These are phyloP conservation scores for Geotrichum reessii DNA, from an alignment of 1,139 yeast species.

Conservation along the genomic window DNA sequence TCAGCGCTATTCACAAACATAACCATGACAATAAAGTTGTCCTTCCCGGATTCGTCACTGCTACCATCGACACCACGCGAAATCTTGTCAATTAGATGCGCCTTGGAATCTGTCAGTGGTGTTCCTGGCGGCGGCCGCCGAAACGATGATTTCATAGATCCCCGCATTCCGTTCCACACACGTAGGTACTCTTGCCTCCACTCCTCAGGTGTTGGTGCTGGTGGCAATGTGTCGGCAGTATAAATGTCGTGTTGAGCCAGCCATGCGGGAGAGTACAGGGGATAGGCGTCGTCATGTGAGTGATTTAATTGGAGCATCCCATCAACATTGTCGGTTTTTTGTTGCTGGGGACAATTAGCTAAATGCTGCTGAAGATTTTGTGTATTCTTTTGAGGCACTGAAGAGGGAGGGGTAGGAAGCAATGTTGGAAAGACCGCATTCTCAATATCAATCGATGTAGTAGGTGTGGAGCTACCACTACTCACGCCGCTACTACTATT, in stretches of 20 bases:
- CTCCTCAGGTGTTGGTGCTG: conserved; percentile 55
- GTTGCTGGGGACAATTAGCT: neutral
- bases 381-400: neutral
- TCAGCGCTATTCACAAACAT: conserved; percentile 73
- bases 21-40: conserved; percentile 64
- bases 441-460: neutral
- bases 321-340: neutral
- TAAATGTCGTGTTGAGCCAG: conserved; percentile 41
- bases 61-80: conserved; percentile 81
- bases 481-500: neutral
- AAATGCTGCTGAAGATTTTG: neutral
- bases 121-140: conserved; percentile 69
- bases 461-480: neutral
- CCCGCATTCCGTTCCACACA: conserved; percentile 58
- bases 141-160: conserved; percentile 56
- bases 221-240: conserved; percentile 48
- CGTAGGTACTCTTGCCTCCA: conserved; percentile 60
- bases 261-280: conserved; percentile 38
- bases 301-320: neutral
- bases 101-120: conserved; percentile 50
- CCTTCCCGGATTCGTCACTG: conserved; percentile 60
- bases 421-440: neutral
- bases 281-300: neutral
- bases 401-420: neutral
- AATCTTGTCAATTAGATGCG: conserved; percentile 59